Evolutionary conservation across 2,329 filamentous ascomycete genomes (phyloP).

Genomic region (Ophiostoma novo-ulmi): DNA sequence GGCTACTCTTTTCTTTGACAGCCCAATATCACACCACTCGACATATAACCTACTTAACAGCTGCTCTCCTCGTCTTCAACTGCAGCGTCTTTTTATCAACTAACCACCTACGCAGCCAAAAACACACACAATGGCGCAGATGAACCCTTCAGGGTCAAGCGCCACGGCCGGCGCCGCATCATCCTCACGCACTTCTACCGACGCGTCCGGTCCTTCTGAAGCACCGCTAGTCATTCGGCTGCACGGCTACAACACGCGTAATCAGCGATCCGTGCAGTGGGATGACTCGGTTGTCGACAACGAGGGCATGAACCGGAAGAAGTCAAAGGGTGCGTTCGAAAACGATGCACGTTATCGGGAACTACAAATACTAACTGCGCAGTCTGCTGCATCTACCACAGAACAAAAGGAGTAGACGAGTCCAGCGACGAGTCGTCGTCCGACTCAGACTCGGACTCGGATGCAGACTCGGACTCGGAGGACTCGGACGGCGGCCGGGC

Average conservation of each 20-base stretch:
- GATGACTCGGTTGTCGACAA: conserved; percentile 92
- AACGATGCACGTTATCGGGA: background rate
- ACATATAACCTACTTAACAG: background rate
- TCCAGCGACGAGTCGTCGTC: conserved; percentile 65
- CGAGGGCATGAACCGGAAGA: conserved; percentile 89
- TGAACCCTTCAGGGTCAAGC: background rate
- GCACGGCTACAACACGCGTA: conserved; percentile 44
- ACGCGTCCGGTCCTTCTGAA: conserved; percentile 28
- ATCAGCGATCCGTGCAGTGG: conserved; percentile 72
- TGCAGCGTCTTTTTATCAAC: background rate
- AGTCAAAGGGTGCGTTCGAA: conserved; percentile 68
- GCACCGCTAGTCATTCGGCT: conserved; percentile 45
- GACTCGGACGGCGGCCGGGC: conserved; percentile 30
- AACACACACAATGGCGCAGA: background rate
- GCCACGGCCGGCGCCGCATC: conserved; percentile 9
- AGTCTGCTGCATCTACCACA: conserved; percentile 99
- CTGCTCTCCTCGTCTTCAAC: background rate
- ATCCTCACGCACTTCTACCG: conserved; percentile 28
- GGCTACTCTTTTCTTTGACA: background rate
- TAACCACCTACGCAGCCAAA: too few relatives aligned
- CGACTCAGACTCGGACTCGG: conserved; percentile 51
- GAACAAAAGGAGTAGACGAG: conserved; percentile 73
- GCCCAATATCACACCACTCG: background rate
- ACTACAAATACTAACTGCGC: background rate
- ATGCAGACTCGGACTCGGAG: conserved; percentile 36